These are phyloP conservation scores for Leishmania amazonensis DNA, from an alignment of 208 protist genomes.

Conservation along the genomic window DNA sequence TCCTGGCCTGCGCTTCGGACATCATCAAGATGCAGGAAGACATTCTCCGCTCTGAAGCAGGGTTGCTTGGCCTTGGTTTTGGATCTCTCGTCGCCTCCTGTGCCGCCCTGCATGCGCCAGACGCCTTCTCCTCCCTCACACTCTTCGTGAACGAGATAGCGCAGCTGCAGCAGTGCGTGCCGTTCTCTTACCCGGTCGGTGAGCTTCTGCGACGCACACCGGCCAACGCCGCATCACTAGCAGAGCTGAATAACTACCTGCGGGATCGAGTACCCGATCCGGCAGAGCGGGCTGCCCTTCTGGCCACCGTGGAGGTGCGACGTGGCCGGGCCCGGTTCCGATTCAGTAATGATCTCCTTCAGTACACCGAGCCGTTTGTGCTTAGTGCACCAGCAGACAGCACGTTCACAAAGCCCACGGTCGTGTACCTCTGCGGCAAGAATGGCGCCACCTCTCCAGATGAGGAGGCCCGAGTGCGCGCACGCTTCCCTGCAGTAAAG, in stretches of 20 bases:
- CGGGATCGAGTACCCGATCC: slow-evolving; percentile 37
- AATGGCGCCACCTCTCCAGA: slow-evolving; percentile 20
- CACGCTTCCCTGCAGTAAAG: slow-evolving; percentile 37
- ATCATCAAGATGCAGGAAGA: slow-evolving; percentile 55
- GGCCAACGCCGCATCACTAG: slow-evolving; percentile 19
- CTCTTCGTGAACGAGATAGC: slow-evolving; percentile 61
- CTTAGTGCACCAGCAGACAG: slow-evolving; percentile 14
- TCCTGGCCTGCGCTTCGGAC: slow-evolving; percentile 58
- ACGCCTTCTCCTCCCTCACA: slow-evolving; percentile 54
- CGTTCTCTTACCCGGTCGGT: slow-evolving; percentile 28
- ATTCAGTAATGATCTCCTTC: slow-evolving; percentile 43
- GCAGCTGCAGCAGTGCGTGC: slow-evolving; percentile 51
- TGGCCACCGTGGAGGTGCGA: slow-evolving; percentile 49
- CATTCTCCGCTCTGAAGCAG: slow-evolving; percentile 46
- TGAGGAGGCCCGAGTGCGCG: slow-evolving; percentile 31
- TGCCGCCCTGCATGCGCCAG: slow-evolving; percentile 60
- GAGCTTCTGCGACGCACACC: slow-evolving; percentile 37
- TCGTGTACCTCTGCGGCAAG: slow-evolving; percentile 38
- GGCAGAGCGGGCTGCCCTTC: slow-evolving; percentile 54
- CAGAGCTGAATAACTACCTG: slow-evolving; percentile 53
- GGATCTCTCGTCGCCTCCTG: slow-evolving; percentile 68
- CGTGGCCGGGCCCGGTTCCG: slow-evolving; percentile 41
- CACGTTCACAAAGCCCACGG: slow-evolving; percentile 46
- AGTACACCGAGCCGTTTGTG: slow-evolving; percentile 20
- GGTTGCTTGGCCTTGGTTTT: slow-evolving; percentile 66